phyloP scores from a whole-genome alignment of 2,329 filamentous ascomycete species.

The Xylariaceae sp. region DNA sequence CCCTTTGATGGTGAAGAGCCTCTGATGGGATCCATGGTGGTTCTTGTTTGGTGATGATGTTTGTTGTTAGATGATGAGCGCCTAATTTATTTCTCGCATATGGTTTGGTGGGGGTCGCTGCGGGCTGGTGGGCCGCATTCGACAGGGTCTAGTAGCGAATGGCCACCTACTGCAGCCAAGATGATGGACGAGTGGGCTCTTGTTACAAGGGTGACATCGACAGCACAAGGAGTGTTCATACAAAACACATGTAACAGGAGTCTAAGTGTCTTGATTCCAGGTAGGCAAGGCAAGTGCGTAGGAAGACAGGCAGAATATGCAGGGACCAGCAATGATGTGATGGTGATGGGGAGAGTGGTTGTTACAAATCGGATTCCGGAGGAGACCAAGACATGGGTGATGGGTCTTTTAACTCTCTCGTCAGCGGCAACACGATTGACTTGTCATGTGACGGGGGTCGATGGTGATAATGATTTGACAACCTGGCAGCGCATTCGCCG shows the following conservation, averaged over 20 bases:
- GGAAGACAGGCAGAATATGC: no score
- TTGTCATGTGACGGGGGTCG: constrained; percentile 6
- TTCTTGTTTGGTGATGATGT: constrained; percentile 1
- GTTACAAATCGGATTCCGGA: constrained; percentile 6
- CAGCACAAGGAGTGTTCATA: constrained; percentile 7
- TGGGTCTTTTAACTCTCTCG: not conserved
- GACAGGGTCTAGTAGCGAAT: constrained; percentile 15
- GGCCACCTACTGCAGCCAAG: not conserved
- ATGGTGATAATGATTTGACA: constrained; percentile 5
- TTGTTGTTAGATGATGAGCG: constrained; percentile 6
- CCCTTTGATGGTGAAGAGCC: constrained; percentile 29
- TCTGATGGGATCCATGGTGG: constrained; percentile 27
- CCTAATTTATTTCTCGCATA: constrained; percentile 21
- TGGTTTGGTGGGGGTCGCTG: constrained; percentile 21
- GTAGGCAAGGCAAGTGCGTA: no score
- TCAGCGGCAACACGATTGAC: not conserved
- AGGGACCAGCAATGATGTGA: not conserved
- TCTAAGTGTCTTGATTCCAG: no score
- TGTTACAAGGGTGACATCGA: constrained; percentile 5
- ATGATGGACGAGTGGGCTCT: no score
- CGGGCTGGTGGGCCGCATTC: constrained; percentile 21
- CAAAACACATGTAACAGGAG: no score
- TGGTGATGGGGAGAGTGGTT: not conserved
- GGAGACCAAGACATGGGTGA: not conserved
- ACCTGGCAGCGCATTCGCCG: not conserved